Conservation (phyloP, 106 monocot species). For the Phalaenopsis equestris region DNA sequence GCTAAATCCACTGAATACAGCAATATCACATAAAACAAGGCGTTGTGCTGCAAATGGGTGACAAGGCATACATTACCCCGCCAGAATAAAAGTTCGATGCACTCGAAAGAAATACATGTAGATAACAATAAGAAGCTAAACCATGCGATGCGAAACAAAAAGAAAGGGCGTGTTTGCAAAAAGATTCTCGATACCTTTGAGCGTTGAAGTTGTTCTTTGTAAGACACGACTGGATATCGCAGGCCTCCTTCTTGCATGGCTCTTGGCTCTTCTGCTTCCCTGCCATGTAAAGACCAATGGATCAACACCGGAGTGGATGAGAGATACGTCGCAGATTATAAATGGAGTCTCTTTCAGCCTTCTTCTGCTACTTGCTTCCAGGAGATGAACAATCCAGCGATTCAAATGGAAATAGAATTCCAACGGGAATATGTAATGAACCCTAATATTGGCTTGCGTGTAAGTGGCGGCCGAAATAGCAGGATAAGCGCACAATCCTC, state of each 20-base stretch:
- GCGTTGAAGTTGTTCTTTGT: slow-evolving; percentile 88
- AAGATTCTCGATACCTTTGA: slow-evolving; percentile 29
- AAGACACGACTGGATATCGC: slow-evolving; percentile 96
- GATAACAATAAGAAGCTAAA: background rate
- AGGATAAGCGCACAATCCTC: too few relatives aligned
- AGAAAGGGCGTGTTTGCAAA: background rate
- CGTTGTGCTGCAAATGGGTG: background rate
- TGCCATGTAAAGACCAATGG: slow-evolving; percentile 4
- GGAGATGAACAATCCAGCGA: too few relatives aligned
- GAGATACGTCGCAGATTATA: background rate
- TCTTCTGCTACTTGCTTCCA: background rate
- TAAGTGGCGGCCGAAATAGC: too few relatives aligned
- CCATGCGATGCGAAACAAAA: background rate
- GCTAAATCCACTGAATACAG: background rate
- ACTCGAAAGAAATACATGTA: background rate
- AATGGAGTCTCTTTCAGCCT: background rate
- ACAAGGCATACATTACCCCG: background rate
- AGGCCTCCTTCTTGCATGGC: slow-evolving; percentile 95
- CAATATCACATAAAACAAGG: background rate
- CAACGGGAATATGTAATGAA: too few relatives aligned
- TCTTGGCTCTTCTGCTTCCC: slow-evolving; percentile 49
- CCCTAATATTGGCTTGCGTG: too few relatives aligned
- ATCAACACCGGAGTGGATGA: background rate
- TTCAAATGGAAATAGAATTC: too few relatives aligned
- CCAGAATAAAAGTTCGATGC: background rate